Evolutionary conservation across 2,329 filamentous ascomycete genomes (phyloP).

Genomic region (Cladosporium sp.): DNA sequence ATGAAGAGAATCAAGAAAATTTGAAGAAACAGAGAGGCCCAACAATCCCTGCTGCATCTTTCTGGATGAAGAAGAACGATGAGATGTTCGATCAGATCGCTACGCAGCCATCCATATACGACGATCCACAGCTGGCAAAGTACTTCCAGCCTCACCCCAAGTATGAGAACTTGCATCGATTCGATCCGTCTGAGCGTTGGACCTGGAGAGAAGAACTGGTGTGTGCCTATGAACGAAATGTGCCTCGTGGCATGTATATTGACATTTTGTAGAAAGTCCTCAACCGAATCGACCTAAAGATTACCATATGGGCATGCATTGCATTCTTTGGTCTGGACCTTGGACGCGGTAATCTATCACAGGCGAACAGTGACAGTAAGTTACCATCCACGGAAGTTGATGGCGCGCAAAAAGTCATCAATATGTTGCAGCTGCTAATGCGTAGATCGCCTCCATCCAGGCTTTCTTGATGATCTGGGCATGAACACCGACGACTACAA

Average conservation of each 20-base stretch:
- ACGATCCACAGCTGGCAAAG: background rate
- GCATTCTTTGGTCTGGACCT: constrained; percentile 24
- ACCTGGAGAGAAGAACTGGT: constrained; percentile 56
- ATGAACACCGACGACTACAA: constrained; percentile 55
- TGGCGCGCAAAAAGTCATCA: constrained; percentile 35
- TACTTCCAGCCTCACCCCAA: constrained; percentile 8
- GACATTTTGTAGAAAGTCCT: constrained; percentile 44
- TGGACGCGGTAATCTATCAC: background rate
- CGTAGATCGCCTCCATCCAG: constrained; percentile 33
- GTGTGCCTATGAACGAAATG: constrained; percentile 34
- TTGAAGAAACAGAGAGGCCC: constrained; percentile 1
- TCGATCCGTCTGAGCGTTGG: constrained; percentile 60
- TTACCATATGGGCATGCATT: constrained; percentile 31
- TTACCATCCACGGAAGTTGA: constrained; percentile 57
- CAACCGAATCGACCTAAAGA: constrained; percentile 28
- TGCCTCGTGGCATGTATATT: constrained; percentile 46
- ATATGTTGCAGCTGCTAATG: constrained; percentile 16
- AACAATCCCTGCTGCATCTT: background rate
- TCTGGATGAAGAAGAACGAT: constrained; percentile 6
- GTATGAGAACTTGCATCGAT: constrained; percentile 63
- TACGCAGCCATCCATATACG: constrained; percentile 6
- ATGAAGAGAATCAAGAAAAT: constrained; percentile 1
- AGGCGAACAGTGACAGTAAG: constrained; percentile 39
- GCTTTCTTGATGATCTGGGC: constrained; percentile 54
- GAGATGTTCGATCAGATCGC: constrained; percentile 3